These are phyloP conservation scores for Colletotrichum filicis DNA, from an alignment of 2,329 filamentous ascomycete species.

Conservation along the genomic window DNA sequence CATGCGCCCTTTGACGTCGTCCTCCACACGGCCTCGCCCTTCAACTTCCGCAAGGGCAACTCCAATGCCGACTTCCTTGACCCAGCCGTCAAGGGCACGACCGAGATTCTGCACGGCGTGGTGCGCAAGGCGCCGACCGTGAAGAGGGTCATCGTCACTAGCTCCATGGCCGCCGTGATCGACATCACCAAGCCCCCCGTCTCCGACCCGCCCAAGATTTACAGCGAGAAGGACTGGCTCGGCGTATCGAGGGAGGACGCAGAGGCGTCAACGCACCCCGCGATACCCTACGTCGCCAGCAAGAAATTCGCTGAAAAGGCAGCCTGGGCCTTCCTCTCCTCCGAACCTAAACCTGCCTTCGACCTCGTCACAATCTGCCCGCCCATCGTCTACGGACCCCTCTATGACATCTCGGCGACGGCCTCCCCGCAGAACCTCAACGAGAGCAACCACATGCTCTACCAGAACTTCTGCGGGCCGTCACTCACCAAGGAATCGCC, in stretches of 20 bases:
- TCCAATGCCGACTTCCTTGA: slow-evolving; percentile 61
- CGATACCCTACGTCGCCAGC: slow-evolving; percentile 52
- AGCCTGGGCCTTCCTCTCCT: slow-evolving; percentile 46
- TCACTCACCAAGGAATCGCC: neutral
- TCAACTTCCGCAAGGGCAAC: slow-evolving; percentile 72
- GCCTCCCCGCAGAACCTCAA: neutral
- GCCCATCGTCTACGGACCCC: slow-evolving; percentile 31
- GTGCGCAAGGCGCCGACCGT: slow-evolving; percentile 59
- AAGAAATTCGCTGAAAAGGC: slow-evolving; percentile 57
- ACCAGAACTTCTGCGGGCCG: slow-evolving; percentile 10
- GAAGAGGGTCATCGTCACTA: slow-evolving; percentile 70
- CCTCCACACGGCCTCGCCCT: slow-evolving; percentile 80
- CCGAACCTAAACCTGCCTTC: slow-evolving; percentile 42
- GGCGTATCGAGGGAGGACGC: neutral
- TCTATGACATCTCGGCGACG: neutral
- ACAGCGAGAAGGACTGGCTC: slow-evolving; percentile 59
- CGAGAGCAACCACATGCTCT: slow-evolving; percentile 29
- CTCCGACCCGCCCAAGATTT: slow-evolving; percentile 52
- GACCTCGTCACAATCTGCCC: slow-evolving; percentile 47
- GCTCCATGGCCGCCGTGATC: slow-evolving; percentile 57
- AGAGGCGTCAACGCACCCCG: slow-evolving; percentile 50
- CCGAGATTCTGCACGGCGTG: slow-evolving; percentile 59
- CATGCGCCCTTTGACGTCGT: slow-evolving; percentile 74
- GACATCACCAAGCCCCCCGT: slow-evolving; percentile 46
- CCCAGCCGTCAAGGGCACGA: slow-evolving; percentile 65